Base-by-base conservation (phyloP, 2,329 filamentous ascomycete species). In the Penicillium sp. region DNA sequence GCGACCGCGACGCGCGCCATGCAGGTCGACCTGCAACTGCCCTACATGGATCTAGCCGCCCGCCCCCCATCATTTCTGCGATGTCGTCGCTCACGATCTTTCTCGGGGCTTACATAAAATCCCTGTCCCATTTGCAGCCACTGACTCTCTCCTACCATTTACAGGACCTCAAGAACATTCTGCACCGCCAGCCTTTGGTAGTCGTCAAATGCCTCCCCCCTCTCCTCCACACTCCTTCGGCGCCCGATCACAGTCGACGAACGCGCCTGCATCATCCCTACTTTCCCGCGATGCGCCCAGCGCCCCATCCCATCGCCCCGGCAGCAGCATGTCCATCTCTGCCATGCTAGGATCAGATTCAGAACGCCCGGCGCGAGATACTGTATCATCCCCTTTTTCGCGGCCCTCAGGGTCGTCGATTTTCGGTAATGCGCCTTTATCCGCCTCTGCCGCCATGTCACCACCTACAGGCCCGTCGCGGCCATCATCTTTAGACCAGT, bases 301-400 rank as follows among this genome's bases (percentile, higher is more conserved):
- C 19, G 79, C 78, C 25, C 79, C 83, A 25, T 75, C 80, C 59
- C 80, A 84, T 72, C 82, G 87, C 61, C 83, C 84, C 13, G 84
- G 83, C 55, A 85, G 85, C 70, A 87, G 86, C 76, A 90, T 91
- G 88, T 89, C 88, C 51, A 90, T 91, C 75, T 89, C 87, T n/a
- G 88, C 88, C 48, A 85, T 91, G 76, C 83, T 91, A 61, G 88
- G 87, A 61, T 81, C 80, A 13, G 82, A 84, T 67, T 70, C 81
- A 51, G 76, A 82, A 53, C 78, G 77, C 58, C 68, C 76, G 43
- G 75, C 76, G 73, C 81, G 82, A 75, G 80, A 80, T 70, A 62
- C 74, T 73, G 57, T 74, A 64, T 73, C 76, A 55, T 75, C 74
- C 55, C 76, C 81, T 53, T 80, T 82, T 66, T 80, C 80, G 62